Percentiles rank a stretch among this genome's conserved stretches.
Evolutionary conservation across 1,139 yeast genomes (phyloP).

Genomic region (Saccharomycopsis hybrid): DNA sequence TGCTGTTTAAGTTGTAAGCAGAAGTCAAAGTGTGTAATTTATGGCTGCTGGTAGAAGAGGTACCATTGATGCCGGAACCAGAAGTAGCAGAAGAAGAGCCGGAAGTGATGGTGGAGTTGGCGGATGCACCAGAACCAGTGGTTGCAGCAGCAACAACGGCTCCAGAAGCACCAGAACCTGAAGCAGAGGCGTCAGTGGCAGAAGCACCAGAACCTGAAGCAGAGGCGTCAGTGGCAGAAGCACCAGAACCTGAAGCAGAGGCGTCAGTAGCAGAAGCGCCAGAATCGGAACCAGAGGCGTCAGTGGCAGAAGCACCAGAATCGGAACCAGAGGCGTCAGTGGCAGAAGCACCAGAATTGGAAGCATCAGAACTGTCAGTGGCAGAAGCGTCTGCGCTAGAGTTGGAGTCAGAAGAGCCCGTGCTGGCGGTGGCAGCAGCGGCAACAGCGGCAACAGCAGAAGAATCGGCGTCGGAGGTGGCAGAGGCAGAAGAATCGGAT

Average conservation of each 20-base stretch:
- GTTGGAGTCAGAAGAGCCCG: conserved; percentile 2
- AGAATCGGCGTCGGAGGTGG: background rate
- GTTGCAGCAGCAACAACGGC: conserved; percentile 1
- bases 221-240: background rate
- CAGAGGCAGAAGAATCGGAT: background rate
- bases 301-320: conserved; percentile 3
- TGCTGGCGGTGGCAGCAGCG: background rate
- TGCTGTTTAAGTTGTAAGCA: background rate
- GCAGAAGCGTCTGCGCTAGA: conserved; percentile 5
- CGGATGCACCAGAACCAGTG: background rate
- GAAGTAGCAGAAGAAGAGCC: conserved; percentile 1
- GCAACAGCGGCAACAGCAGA: background rate
- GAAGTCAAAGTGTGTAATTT: background rate
- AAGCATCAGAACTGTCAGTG: conserved; percentile 4
- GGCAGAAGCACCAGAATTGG: conserved; percentile 1
- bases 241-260: conserved; percentile 1
- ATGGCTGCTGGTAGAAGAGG: background rate
- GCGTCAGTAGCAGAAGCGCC: conserved; percentile 1
- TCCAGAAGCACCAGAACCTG: background rate
- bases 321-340: background rate
- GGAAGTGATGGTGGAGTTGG: background rate
- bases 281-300: background rate
- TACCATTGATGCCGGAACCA: background rate
- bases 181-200: conserved; percentile 3
- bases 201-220: conserved; percentile 1